A percentile compares a stretch with the other conserved stretches of the same genome.
Evolutionary conservation across 495 filamentous ascomycete genomes (phyloP).

Genomic region (Parathielavia hyrcaniae): DNA sequence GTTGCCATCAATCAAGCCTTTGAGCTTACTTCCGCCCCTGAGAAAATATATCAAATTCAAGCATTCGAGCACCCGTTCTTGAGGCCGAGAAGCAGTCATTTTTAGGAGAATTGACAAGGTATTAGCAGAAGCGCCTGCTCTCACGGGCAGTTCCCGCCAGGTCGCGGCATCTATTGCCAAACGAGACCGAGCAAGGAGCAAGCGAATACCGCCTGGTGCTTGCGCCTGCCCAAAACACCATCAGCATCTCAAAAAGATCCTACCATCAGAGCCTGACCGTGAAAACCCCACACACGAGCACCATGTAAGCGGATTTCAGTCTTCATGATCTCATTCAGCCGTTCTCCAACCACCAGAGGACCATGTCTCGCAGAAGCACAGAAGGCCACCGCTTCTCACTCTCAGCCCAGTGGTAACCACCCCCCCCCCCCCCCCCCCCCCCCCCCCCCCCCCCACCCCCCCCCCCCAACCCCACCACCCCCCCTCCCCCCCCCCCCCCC

Average conservation of each 20-base stretch:
- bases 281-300: constrained; percentile 13
- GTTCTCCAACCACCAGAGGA: constrained; percentile 7
- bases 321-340: neutral
- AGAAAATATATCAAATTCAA: too few relatives aligned
- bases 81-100: too few relatives aligned
- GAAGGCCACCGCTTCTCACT: constrained; percentile 23
- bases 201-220: neutral
- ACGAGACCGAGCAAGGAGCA: too few relatives aligned
- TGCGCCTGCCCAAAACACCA: neutral
- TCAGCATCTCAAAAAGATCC: too few relatives aligned
- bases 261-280: too few relatives aligned
- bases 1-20: too few relatives aligned
- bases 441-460: neutral
- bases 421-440: neutral
- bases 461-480: constrained; percentile 2
- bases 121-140: too few relatives aligned
- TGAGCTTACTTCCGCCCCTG: too few relatives aligned
- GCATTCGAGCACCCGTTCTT: too few relatives aligned
- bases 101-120: too few relatives aligned
- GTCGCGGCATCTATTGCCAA: too few relatives aligned
- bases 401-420: constrained; percentile 24
- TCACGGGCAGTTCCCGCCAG: too few relatives aligned
- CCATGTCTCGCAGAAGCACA: constrained; percentile 28
- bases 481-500: neutral
- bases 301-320: neutral